Base-by-base conservation (phyloP, 2,329 filamentous ascomycete genomes). In the Aspergillus pseudotamarii region DNA sequence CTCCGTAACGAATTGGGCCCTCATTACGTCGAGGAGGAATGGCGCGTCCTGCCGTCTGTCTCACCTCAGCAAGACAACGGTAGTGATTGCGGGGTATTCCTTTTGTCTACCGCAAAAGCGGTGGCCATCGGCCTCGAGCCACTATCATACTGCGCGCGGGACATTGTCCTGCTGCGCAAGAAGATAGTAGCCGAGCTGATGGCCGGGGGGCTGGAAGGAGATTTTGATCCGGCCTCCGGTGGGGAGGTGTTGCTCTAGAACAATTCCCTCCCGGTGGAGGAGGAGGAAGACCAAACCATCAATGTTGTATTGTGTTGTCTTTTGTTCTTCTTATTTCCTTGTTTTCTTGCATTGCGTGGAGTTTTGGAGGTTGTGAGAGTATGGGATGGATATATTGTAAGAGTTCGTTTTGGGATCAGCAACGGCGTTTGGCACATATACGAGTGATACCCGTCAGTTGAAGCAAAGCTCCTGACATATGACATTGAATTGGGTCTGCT, bases 81-180 rank as follows among this genome's bases (percentile, higher is more conserved):
- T 32, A 79, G 76, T 59, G 82, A 84, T 63, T 84, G 82, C 62
- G 82, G 82, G n/a, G 81, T 83, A 3, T 84, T 84, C 65, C 74
- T 82, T 23, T 72, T 83, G 23, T 82, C 81, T 11, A 83, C 79
- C 5, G 82, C 82, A 56, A 82, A 83, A 65, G 78, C 82, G 61
- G 75, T 83, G 57, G 76, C 79, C 57, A 68, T 83, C 32, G 78
- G 78, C 19, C 69, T 82, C 32, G 79, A 82, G 57, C 80, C 80
- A 3, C 75, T 78, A 59, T 75, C 73, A 3, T 82, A 81, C 65
- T 73, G 75, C 14, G 73, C 80, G 6, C 60, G 59, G 6, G 75
- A 82, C 60, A 82, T 81, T 43, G 67, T 69, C 11, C 63, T 76
- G 21, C 73, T 83, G 64, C 76, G 82, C 53, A 72, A 68, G 65